A percentile compares a stretch with the other conserved stretches of the same genome.
Conservation (phyloP, 768 basidiomycete species). For the Xanthoconium purpureum region DNA sequence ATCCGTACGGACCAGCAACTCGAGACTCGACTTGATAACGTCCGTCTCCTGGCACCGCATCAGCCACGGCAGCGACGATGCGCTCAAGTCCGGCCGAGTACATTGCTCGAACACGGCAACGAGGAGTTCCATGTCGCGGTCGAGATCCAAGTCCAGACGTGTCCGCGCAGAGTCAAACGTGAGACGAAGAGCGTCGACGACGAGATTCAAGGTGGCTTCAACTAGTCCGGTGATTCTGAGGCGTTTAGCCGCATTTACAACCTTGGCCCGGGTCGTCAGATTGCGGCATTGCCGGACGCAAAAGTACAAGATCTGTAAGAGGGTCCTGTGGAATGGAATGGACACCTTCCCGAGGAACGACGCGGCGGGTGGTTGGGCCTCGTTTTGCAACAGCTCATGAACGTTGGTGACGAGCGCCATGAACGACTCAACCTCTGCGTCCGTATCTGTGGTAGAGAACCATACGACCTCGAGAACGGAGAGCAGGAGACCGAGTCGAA, state of each 20-base stretch:
- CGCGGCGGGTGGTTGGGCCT: conserved; percentile 66
- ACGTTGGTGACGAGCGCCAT: conserved; percentile 59
- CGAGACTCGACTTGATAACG: conserved; percentile 70
- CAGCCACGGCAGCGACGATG: conserved; percentile 75
- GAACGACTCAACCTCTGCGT: conserved; percentile 56
- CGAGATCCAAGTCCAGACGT: conserved; percentile 59
- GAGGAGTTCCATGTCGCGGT: conserved; percentile 77
- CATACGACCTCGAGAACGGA: conserved; percentile 77
- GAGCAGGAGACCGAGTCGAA: conserved; percentile 70
- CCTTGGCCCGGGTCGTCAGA: conserved; percentile 46
- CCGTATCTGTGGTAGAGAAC: conserved; percentile 59
- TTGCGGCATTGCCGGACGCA: conserved; percentile 61
- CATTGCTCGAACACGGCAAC: conserved; percentile 84
- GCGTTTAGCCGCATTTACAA: conserved; percentile 58
- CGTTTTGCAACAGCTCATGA: conserved; percentile 65
- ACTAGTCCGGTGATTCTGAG: conserved; percentile 57
- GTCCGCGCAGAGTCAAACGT: conserved; percentile 63
- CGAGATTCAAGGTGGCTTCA: conserved; percentile 59
- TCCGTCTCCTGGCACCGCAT: conserved; percentile 77
- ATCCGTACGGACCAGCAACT: conserved; percentile 67
- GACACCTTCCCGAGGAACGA: conserved; percentile 67
- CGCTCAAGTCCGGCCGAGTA: conserved; percentile 62
- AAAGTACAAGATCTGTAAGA: conserved; percentile 81
- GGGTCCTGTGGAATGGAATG: conserved; percentile 71
- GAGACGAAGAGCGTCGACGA: conserved; percentile 63